Conservation (phyloP, 495 filamentous ascomycete species). For the Emericellopsis terricola region DNA sequence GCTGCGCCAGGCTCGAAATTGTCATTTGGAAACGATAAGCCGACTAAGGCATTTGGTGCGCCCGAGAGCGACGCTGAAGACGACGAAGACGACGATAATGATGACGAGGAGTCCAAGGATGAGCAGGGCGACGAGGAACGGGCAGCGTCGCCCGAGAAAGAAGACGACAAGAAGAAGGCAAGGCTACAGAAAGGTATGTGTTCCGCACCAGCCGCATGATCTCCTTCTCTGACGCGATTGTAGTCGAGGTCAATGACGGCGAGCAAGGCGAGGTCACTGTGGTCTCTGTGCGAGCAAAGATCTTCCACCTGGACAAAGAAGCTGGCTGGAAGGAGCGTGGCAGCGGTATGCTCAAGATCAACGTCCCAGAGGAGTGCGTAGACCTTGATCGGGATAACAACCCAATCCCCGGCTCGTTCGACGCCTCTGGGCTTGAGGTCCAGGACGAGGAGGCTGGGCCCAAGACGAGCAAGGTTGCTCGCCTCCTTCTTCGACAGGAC, state of each 20-base stretch:
- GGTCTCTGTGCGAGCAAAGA: conserved; percentile 48
- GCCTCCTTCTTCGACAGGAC: conserved; percentile 78
- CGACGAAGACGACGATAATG: conserved; percentile 25
- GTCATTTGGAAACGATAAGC: conserved; percentile 36
- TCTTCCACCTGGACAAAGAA: conserved; percentile 43
- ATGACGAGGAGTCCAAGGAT: conserved; percentile 13
- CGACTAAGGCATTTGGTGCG: conserved; percentile 54
- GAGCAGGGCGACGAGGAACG: conserved; percentile 17
- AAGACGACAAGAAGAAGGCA: conserved; percentile 44
- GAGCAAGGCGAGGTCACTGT: conserved; percentile 61
- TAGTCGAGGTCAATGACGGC: conserved; percentile 38
- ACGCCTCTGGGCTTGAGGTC: conserved; percentile 27
- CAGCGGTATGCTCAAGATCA: conserved; percentile 66
- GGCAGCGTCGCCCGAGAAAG: conserved; percentile 20
- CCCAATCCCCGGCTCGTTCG: conserved; percentile 24
- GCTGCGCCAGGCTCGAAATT: conserved; percentile 8
- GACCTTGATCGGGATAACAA: conserved; percentile 25
- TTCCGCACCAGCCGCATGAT: background rate
- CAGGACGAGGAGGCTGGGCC: conserved; percentile 8
- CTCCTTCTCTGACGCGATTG: background rate
- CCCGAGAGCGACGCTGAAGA: conserved; percentile 44
- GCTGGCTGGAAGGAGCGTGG: conserved; percentile 70
- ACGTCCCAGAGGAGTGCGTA: conserved; percentile 37
- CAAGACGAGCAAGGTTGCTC: conserved; percentile 22
- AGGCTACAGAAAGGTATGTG: conserved; percentile 47